phyloP scores from a whole-genome alignment of 805 yeast species.

The Pichia paraexigua region DNA sequence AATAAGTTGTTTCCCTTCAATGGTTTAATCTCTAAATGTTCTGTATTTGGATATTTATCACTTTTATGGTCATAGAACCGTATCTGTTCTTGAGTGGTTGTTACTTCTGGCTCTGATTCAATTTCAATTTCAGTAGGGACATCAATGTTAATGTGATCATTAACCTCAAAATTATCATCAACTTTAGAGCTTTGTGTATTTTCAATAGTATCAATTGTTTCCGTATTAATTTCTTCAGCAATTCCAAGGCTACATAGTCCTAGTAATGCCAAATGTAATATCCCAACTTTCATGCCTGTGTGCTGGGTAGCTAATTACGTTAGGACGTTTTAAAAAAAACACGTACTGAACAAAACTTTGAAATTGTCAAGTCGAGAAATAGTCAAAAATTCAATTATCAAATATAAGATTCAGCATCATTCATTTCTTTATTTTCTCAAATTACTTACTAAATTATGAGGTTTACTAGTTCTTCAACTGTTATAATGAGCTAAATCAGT shows the following conservation, averaged over 20 bases:
- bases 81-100: background rate
- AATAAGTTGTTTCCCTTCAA: slow-evolving; percentile 64
- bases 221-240: background rate
- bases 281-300: background rate
- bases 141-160: background rate
- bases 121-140: background rate
- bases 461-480: no score
- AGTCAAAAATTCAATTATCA: no score
- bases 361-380: background rate
- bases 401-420: no score
- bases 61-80: background rate
- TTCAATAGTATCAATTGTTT: background rate
- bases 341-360: background rate
- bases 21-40: slow-evolving; percentile 56
- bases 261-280: background rate
- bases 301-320: background rate
- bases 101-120: background rate
- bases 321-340: background rate
- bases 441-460: no score
- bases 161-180: background rate
- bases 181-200: background rate
- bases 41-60: slow-evolving; percentile 43
- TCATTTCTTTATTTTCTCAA: no score
- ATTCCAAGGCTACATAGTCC: background rate
- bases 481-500: no score